Evolutionary conservation across 2,329 filamentous ascomycete genomes (phyloP).

Genomic region (Orbilia ellipsospora): DNA sequence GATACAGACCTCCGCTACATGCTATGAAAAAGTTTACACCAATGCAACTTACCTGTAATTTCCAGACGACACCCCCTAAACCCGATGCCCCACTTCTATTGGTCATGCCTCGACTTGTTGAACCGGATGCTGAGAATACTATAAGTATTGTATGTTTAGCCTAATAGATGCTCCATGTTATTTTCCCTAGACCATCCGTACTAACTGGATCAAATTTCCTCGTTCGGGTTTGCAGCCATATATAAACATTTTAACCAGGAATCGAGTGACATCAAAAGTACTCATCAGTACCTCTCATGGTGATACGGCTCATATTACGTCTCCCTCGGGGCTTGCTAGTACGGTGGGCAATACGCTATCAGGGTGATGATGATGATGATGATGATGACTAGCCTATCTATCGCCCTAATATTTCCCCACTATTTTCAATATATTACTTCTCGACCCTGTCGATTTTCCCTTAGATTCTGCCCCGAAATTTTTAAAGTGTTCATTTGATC

Average conservation of each 20-base stretch:
- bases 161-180: background rate
- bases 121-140: constrained; percentile 10
- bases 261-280: constrained; percentile 7
- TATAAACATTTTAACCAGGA: constrained; percentile 21
- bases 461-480: too few species aligned
- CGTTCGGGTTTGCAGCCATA: constrained; percentile 25
- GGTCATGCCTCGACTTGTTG: constrained; percentile 38
- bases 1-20: constrained; percentile 31
- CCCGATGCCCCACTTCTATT: constrained; percentile 38
- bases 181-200: background rate
- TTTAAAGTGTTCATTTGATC: too few species aligned
- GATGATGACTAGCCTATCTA: too few species aligned
- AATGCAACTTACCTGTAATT: constrained; percentile 53
- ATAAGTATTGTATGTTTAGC: constrained; percentile 29
- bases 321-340: constrained; percentile 31
- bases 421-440: too few species aligned
- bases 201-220: background rate
- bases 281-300: constrained; percentile 52
- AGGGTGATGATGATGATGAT: constrained; percentile 4
- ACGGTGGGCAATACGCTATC: background rate
- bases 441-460: too few species aligned
- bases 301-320: constrained; percentile 50
- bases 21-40: constrained; percentile 52
- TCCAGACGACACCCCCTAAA: constrained; percentile 50
- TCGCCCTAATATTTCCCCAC: too few species aligned